Evolutionary conservation across 1,284 basidiomycete genomes (phyloP).

Genomic region (Rhodotorula sp.): DNA sequence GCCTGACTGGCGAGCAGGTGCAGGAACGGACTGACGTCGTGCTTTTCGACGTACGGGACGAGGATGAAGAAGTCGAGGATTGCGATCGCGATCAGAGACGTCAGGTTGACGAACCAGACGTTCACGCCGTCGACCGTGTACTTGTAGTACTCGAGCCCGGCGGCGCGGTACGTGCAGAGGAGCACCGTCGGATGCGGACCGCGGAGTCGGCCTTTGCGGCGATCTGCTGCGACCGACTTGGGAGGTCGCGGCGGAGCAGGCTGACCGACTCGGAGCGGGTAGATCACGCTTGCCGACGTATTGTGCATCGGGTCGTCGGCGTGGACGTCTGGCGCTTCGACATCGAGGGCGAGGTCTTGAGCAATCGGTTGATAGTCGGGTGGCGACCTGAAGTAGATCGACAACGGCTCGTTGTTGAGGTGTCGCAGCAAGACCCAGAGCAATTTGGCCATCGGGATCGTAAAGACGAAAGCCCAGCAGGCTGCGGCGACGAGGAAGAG

Average conservation of each 20-base stretch:
- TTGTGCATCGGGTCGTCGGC: conserved; percentile 17
- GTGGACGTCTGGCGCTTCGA: conserved; percentile 31
- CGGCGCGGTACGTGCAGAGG: conserved; percentile 89
- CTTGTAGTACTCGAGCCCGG: conserved; percentile 94
- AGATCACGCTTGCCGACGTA: not conserved
- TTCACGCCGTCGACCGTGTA: conserved; percentile 99
- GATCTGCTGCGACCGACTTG: conserved; percentile 56
- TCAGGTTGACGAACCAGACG: conserved; percentile 94
- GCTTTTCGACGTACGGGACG: conserved; percentile 64
- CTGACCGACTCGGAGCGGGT: conserved; percentile 50
- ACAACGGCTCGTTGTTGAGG: conserved; percentile 74
- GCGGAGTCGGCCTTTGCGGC: conserved; percentile 55
- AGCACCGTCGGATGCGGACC: conserved; percentile 65
- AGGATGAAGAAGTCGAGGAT: conserved; percentile 90
- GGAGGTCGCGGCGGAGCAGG: conserved; percentile 48
- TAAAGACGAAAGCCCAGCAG: conserved; percentile 90
- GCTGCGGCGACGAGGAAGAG: conserved; percentile 80
- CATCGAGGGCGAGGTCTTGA: conserved; percentile 34
- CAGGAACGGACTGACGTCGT: conserved; percentile 59
- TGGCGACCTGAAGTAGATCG: conserved; percentile 86
- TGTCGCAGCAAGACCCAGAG: conserved; percentile 89
- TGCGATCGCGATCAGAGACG: conserved; percentile 91
- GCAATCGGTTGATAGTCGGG: conserved; percentile 52
- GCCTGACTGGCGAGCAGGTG: conserved; percentile 72
- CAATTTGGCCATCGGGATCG: conserved; percentile 97